These are phyloP conservation scores for Syzygium grande DNA, from an alignment of 345 rosid species.

Conservation along the genomic window DNA sequence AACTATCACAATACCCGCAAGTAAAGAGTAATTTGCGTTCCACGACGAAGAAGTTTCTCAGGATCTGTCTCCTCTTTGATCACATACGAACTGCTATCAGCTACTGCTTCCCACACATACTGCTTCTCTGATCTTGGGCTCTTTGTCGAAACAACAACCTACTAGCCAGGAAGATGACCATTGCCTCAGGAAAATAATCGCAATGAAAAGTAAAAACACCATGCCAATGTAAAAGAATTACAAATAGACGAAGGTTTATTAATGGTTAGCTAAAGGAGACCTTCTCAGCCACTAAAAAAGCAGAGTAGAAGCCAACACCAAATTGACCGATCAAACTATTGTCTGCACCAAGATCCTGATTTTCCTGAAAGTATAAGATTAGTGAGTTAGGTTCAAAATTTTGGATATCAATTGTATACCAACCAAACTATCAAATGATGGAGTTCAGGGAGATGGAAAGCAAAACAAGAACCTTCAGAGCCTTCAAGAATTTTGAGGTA, in stretches of 20 bases:
- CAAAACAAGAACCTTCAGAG: constrained; percentile 54
- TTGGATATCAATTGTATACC: not conserved
- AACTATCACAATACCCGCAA: constrained; percentile 41
- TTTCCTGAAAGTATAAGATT: constrained; percentile 43
- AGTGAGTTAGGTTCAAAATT: not conserved
- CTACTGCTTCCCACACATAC: constrained; percentile 86
- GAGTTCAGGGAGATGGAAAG: not conserved
- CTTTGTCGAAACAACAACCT: constrained; percentile 93
- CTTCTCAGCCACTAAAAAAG: constrained; percentile 96
- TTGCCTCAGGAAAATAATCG: not conserved
- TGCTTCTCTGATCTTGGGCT: constrained; percentile 96
- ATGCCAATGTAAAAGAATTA: not conserved
- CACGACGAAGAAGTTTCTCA: constrained; percentile 65
- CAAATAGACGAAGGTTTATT: not conserved
- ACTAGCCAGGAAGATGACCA: not conserved
- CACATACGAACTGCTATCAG: constrained; percentile 84
- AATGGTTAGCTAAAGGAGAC: constrained; percentile 16
- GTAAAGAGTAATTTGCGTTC: constrained; percentile 90
- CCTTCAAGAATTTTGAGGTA: constrained; percentile 88
- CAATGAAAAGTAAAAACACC: not conserved
- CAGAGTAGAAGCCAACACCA: constrained; percentile 99
- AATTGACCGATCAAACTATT: constrained; percentile 90
- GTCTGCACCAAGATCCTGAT: constrained; percentile 83
- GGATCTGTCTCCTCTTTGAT: constrained; percentile 86
- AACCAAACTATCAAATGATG: not conserved